These are phyloP conservation scores for Volutella citrinella DNA, from an alignment of 2,329 filamentous ascomycete genomes.

Conservation along the genomic window DNA sequence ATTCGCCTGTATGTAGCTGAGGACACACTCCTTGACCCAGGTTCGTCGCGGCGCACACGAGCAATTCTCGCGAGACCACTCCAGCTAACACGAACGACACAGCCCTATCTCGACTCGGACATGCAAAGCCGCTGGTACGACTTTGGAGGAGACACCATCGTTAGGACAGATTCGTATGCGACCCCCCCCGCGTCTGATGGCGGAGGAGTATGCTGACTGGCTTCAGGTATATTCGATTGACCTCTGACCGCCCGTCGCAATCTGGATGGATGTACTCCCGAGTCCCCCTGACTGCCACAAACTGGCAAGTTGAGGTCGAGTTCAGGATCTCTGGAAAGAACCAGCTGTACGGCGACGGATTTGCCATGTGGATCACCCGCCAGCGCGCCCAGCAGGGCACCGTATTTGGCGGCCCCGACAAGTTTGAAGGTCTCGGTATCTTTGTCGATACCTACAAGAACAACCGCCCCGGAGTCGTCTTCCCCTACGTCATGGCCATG, in stretches of 20 bases:
- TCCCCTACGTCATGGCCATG: slow-evolving; percentile 99
- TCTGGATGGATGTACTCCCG: slow-evolving; percentile 91
- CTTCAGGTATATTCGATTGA: slow-evolving; percentile 83
- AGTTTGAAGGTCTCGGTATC: slow-evolving; percentile 89
- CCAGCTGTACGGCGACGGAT: slow-evolving; percentile 90
- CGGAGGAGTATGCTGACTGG: too few relatives aligned
- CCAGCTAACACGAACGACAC: slow-evolving; percentile 23
- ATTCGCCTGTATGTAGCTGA: slow-evolving; percentile 70
- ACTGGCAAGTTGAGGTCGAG: slow-evolving; percentile 97
- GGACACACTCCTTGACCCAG: slow-evolving; percentile 80
- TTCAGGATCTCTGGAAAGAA: slow-evolving; percentile 90
- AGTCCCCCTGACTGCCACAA: slow-evolving; percentile 92
- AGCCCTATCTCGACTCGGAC: slow-evolving; percentile 97
- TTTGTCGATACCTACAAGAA: slow-evolving; percentile 99
- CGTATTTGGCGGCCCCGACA: slow-evolving; percentile 85
- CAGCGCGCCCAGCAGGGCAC: slow-evolving; percentile 76
- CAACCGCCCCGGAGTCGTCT: slow-evolving; percentile 90
- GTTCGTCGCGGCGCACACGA: slow-evolving; percentile 49
- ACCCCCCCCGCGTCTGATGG: slow-evolving; percentile 7
- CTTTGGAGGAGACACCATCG: slow-evolving; percentile 92
- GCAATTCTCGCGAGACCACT: slow-evolving; percentile 10
- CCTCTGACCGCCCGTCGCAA: slow-evolving; percentile 86
- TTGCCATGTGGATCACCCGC: slow-evolving; percentile 98
- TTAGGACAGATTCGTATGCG: slow-evolving; percentile 66
- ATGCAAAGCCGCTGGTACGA: slow-evolving; percentile 99